phyloP scores from a whole-genome alignment of 2,329 filamentous ascomycete genomes.

The Diaporthe citri region DNA sequence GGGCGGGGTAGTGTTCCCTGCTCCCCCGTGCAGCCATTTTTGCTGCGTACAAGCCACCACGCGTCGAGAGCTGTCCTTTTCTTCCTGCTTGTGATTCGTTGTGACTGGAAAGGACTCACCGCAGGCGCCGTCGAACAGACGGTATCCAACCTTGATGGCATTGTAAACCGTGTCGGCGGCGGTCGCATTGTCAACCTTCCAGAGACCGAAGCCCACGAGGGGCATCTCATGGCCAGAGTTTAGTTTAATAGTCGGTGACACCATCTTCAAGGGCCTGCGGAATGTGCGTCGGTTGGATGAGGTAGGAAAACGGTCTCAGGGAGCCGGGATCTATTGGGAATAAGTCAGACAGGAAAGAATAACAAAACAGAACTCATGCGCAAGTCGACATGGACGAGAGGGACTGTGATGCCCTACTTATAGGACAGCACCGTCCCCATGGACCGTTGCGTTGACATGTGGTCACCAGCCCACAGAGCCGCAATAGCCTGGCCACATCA shows the following conservation, averaged over 20 bases:
- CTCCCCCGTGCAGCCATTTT: neutral
- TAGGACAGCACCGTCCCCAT: constrained; percentile 7
- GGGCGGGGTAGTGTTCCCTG: neutral
- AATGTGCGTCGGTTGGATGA: neutral
- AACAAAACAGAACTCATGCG: neutral
- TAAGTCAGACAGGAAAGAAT: neutral
- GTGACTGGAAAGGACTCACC: constrained; percentile 57
- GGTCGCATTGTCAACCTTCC: constrained; percentile 83
- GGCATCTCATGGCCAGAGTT: constrained; percentile 78
- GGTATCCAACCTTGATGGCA: constrained; percentile 73
- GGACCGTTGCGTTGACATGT: constrained; percentile 4
- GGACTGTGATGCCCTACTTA: constrained; percentile 28
- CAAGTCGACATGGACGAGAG: neutral
- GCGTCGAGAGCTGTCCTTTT: neutral
- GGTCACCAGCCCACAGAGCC: constrained; percentile 26
- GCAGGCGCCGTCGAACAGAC: constrained; percentile 71
- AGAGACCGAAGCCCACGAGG: constrained; percentile 82
- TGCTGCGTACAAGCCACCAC: constrained; percentile 17
- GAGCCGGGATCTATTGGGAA: neutral
- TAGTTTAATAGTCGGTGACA: constrained; percentile 64
- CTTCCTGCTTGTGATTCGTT: neutral
- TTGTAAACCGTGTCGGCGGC: constrained; percentile 85
- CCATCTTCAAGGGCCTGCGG: constrained; percentile 9
- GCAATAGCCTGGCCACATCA: constrained; percentile 17
- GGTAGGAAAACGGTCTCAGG: neutral